phyloP scores from a whole-genome alignment of 2,329 filamentous ascomycete genomes.

The Huntiella bhutanensis region DNA sequence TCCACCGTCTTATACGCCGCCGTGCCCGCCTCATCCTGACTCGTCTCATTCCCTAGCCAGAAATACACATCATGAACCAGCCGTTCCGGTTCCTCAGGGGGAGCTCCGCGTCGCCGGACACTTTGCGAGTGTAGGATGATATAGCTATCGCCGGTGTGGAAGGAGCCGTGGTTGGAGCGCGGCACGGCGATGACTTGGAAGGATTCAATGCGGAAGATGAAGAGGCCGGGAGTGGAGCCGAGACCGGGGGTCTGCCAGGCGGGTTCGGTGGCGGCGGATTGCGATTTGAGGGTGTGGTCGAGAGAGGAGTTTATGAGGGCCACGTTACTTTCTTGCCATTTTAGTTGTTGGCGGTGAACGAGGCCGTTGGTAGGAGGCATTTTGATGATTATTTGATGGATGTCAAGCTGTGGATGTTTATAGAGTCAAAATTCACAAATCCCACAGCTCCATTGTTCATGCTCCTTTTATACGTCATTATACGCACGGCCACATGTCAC shows the following conservation, averaged over 20 bases:
- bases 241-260: conserved; percentile 41
- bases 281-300: conserved; percentile 50
- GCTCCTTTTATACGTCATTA: not conserved
- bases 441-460: not conserved
- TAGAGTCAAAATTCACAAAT: not conserved
- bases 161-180: conserved; percentile 34
- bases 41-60: conserved; percentile 47
- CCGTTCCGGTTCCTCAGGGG: conserved; percentile 21
- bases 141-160: conserved; percentile 50
- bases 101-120: conserved; percentile 18
- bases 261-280: conserved; percentile 43
- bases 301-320: conserved; percentile 44
- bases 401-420: not conserved
- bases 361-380: conserved; percentile 45
- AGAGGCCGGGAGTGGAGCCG: conserved; percentile 33
- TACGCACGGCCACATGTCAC: no score
- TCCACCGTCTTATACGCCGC: conserved; percentile 56
- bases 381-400: not conserved
- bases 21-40: conserved; percentile 48
- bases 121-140: conserved; percentile 43
- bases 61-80: conserved; percentile 49
- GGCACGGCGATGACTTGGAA: conserved; percentile 47
- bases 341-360: conserved; percentile 43
- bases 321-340: conserved; percentile 50
- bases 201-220: conserved; percentile 48